Percentiles rank a stretch among this genome's conserved stretches.
phyloP scores from a whole-genome alignment of 2,329 filamentous ascomycete genomes.

The Paracoccidioides brasiliensis region DNA sequence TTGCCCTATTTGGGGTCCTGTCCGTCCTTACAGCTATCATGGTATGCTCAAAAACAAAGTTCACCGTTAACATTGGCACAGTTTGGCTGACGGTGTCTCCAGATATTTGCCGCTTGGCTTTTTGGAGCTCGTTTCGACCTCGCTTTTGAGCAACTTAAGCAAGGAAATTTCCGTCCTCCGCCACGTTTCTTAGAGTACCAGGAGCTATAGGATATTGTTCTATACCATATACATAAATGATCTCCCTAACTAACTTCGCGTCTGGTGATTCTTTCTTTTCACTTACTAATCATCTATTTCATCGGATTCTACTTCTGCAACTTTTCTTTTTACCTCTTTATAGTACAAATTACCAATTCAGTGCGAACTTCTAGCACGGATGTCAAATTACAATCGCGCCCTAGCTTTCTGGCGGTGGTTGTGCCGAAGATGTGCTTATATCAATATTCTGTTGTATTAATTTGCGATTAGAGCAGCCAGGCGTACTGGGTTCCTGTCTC shows the following conservation, averaged over 20 bases:
- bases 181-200: conserved; percentile 22
- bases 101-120: conserved; percentile 68
- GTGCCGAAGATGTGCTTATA: conserved; percentile 99
- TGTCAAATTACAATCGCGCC: conserved; percentile 98
- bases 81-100: conserved; percentile 1
- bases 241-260: conserved; percentile 2
- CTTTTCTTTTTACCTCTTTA: not conserved
- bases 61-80: not conserved
- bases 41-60: conserved; percentile 45
- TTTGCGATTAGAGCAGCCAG: conserved; percentile 20
- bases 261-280: not conserved
- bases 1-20: conserved; percentile 54
- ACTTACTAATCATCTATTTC: not conserved
- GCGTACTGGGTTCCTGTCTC: conserved; percentile 34
- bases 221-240: conserved; percentile 6
- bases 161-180: conserved; percentile 35
- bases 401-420: conserved; percentile 64
- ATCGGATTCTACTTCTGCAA: not conserved
- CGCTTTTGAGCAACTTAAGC: conserved; percentile 43
- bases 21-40: conserved; percentile 59
- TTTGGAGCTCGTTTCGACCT: conserved; percentile 74
- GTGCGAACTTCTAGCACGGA: conserved; percentile 60
- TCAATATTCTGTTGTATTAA: conserved; percentile 17
- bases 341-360: no score
- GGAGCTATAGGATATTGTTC: conserved; percentile 27